phyloP scores from a whole-genome alignment of 2,329 filamentous ascomycete genomes.

The Ophiosphaerella herpotricha region DNA sequence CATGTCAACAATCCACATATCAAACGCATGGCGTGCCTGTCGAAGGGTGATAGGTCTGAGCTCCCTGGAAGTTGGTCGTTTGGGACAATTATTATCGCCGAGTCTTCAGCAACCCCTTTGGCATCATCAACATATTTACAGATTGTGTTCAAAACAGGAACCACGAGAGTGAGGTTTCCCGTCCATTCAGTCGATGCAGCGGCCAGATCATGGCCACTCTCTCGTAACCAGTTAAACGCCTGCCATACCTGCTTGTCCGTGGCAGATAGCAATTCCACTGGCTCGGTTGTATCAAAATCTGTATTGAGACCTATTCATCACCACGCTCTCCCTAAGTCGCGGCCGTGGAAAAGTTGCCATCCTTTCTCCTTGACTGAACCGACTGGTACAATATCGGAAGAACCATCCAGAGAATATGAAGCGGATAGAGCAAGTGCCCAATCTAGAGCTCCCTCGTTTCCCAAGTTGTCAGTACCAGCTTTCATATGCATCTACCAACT shows the following conservation, averaged over 20 bases:
- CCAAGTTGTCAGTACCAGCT: neutral
- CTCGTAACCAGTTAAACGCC: slow-evolving; percentile 1
- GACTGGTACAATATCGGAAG: neutral
- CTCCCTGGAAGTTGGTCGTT: too few species aligned
- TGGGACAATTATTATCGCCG: neutral
- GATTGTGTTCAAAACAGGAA: slow-evolving; percentile 4
- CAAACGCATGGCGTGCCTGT: slow-evolving; percentile 5
- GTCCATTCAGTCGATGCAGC: slow-evolving; percentile 3
- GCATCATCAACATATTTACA: neutral
- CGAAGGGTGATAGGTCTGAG: neutral
- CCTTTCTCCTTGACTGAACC: neutral
- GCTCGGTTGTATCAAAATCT: neutral
- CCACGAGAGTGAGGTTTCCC: slow-evolving; percentile 1
- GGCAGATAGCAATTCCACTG: slow-evolving; percentile 3
- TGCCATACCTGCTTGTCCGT: neutral
- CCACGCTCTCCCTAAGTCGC: neutral
- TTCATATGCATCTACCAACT: neutral
- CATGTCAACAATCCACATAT: slow-evolving; percentile 5
- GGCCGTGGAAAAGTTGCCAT: neutral
- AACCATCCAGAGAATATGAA: neutral
- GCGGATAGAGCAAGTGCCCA: slow-evolving; percentile 5
- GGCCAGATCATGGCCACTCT: neutral
- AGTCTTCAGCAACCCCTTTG: neutral
- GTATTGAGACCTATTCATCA: slow-evolving; percentile 7
- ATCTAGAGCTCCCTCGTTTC: neutral